These are phyloP conservation scores for Aspergillus alliaceus DNA, from an alignment of 2,329 filamentous ascomycete genomes.

Conservation along the genomic window DNA sequence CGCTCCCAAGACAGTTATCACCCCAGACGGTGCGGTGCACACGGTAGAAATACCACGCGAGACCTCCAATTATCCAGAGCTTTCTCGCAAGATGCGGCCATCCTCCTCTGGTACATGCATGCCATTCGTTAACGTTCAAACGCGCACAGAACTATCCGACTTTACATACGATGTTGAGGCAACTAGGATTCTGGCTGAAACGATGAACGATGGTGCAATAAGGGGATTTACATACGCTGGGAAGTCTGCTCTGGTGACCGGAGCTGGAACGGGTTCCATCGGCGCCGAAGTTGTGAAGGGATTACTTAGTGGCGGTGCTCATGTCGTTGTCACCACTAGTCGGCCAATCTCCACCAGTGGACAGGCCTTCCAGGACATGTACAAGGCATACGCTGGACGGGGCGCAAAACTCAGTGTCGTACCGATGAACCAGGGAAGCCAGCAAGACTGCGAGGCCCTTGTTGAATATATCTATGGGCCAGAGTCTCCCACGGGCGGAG, in stretches of 20 bases:
- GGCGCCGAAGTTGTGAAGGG: slow-evolving; percentile 32
- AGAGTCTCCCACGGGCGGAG: slow-evolving; percentile 25
- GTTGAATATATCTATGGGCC: slow-evolving; percentile 38
- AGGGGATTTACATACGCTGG: slow-evolving; percentile 25
- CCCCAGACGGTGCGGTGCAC: not conserved
- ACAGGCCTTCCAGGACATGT: too few relatives aligned
- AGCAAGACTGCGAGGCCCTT: slow-evolving; percentile 38
- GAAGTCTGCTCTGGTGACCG: slow-evolving; percentile 38
- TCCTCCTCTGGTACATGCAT: not conserved
- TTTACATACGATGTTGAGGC: slow-evolving; percentile 18
- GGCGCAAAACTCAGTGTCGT: slow-evolving; percentile 35
- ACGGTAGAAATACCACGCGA: not conserved
- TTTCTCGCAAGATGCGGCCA: not conserved
- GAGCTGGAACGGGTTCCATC: slow-evolving; percentile 39
- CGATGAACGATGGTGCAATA: slow-evolving; percentile 13
- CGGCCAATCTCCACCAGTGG: slow-evolving; percentile 28
- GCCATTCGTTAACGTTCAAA: not conserved
- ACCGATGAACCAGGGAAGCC: slow-evolving; percentile 45
- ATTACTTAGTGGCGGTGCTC: slow-evolving; percentile 36
- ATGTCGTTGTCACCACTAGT: slow-evolving; percentile 44
- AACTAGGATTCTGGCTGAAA: slow-evolving; percentile 14
- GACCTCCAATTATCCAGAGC: not conserved
- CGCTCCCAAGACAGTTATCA: slow-evolving; percentile 6
- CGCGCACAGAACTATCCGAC: not conserved
- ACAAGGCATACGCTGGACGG: slow-evolving; percentile 33